Conservation (phyloP, 2,329 filamentous ascomycete species). For the Myriosclerotinia scirpicola region DNA sequence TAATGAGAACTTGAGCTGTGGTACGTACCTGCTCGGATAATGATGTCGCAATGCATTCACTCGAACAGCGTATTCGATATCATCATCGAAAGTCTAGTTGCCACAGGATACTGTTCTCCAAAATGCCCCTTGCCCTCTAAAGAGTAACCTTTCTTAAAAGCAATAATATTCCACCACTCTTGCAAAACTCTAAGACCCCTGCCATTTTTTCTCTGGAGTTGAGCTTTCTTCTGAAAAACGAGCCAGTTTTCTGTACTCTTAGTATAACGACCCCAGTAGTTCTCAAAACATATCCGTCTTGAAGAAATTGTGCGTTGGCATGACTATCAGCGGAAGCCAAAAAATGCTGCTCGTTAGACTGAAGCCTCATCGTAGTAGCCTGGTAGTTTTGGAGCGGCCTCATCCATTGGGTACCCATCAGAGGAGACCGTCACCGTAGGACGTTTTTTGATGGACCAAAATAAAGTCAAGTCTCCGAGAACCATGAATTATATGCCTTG, state of each 20-base stretch:
- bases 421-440: constrained; percentile 27
- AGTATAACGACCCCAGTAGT: constrained; percentile 30
- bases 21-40: background rate
- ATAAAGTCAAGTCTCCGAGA: constrained; percentile 34
- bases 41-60: constrained; percentile 30
- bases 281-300: constrained; percentile 30
- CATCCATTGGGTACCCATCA: constrained; percentile 37
- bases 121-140: constrained; percentile 29
- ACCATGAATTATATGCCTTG: constrained; percentile 33
- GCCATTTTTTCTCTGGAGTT: constrained; percentile 27
- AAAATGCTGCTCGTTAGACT: constrained; percentile 33
- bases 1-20: constrained; percentile 14
- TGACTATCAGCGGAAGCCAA: constrained; percentile 29
- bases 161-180: constrained; percentile 36
- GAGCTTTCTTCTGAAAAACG: constrained; percentile 26
- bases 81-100: constrained; percentile 29
- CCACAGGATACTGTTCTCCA: constrained; percentile 34
- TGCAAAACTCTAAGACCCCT: constrained; percentile 29
- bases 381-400: constrained; percentile 26
- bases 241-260: constrained; percentile 29
- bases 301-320: constrained; percentile 27
- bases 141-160: constrained; percentile 21
- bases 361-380: constrained; percentile 29
- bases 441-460: constrained; percentile 34
- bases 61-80: constrained; percentile 27